Conservation (phyloP, 495 filamentous ascomycete species). For the Glutinoglossum americanum region DNA sequence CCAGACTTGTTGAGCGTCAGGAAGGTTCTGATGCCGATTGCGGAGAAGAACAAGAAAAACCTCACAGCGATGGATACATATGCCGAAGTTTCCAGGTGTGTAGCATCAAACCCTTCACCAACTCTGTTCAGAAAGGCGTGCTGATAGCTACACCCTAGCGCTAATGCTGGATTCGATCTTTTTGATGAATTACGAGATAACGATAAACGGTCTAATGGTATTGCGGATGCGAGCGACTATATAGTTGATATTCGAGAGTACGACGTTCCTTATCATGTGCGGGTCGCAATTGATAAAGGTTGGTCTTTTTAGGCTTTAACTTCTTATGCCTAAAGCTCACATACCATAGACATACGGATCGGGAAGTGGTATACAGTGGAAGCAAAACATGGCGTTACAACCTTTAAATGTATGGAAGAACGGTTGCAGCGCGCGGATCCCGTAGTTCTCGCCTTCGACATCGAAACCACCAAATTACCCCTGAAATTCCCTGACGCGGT, state of each 20-base stretch:
- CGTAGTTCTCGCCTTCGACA: conserved; percentile 92
- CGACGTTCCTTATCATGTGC: conserved; percentile 97
- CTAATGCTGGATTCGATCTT: conserved; percentile 76
- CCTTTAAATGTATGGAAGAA: conserved; percentile 68
- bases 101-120: conserved; percentile 5
- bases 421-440: conserved; percentile 77
- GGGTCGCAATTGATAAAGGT: conserved; percentile 93
- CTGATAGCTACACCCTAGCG: conserved; percentile 23
- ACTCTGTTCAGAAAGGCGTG: background rate
- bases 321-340: background rate
- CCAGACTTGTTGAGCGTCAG: conserved; percentile 62
- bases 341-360: conserved; percentile 60
- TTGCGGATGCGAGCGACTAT: conserved; percentile 83
- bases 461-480: conserved; percentile 90
- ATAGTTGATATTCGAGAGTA: conserved; percentile 98
- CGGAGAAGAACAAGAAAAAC: conserved; percentile 88
- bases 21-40: conserved; percentile 67
- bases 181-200: conserved; percentile 82
- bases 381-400: conserved; percentile 73
- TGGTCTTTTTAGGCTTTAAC: background rate
- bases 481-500: conserved; percentile 95
- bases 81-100: conserved; percentile 79
- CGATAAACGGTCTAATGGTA: conserved; percentile 62
- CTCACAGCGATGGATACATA: conserved; percentile 96
- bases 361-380: conserved; percentile 96